Base-by-base conservation (phyloP, 2,329 filamentous ascomycete species). In the Botrytis elliptica region DNA sequence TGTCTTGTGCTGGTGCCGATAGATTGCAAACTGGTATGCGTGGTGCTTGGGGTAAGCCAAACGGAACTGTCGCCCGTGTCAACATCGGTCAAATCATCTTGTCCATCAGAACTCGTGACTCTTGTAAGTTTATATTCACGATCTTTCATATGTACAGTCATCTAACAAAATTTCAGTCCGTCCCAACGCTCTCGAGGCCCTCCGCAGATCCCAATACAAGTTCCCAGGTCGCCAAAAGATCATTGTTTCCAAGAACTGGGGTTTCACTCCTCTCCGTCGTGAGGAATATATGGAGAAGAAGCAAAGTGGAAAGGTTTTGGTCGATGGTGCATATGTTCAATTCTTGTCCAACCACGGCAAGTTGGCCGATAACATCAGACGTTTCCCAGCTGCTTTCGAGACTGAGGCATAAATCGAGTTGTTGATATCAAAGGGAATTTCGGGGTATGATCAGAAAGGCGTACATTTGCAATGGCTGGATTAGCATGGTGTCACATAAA, bases 201-300 rank as follows among this genome's bases (percentile, higher is more conserved):
- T 99, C 85, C 95, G 97, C 85, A 94, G 96, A 86, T 97, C 94
- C 80, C 96, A 98, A 92, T 98, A 98, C 94, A 99, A 98, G 93
- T 99, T 99, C 93, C 96, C 96, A 81, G 96, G 96, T 86, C 95
- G 96, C 88, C 96, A 99, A 91, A 99, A 99, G 94, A 98, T 99
- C 89, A 98, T 99, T 83, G 92, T 98, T 88, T 97, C 93, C 90
- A 99, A 98, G 94, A 99, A 99, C 92, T 99, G 96, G 96, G 96
- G 96, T 81, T 99, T 99, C 93, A 99, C 96, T 77, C 95, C 95
- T 84, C 93, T 99, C 82, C 92, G 94, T 83, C 95, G 96, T 82
- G 96, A 98, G 81, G 96, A 99, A 86, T 99, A 98, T 89, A 88
- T 97, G 84, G 90, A 94, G 86, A 93, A 95, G 89, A 97, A 97